Conservation (phyloP, 2,329 filamentous ascomycete genomes). For the Colletotrichum sublineola region DNA sequence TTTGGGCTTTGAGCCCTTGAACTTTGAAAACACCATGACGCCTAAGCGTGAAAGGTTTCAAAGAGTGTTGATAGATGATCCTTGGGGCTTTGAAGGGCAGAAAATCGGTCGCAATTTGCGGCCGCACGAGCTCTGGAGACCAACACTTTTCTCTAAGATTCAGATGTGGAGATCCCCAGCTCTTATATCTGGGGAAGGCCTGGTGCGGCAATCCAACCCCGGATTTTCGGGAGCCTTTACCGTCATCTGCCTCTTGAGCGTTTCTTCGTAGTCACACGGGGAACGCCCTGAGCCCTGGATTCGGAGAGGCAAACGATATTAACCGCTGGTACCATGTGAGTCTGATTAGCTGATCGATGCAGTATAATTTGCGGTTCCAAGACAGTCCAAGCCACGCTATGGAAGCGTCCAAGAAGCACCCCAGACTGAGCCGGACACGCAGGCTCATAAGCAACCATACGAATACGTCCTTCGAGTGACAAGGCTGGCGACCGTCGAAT, state of each 20-base stretch:
- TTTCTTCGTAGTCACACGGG: background rate
- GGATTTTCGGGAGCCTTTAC: slow-evolving; percentile 16
- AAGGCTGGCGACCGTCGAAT: slow-evolving; percentile 18
- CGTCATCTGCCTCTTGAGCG: background rate
- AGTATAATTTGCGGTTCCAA: background rate
- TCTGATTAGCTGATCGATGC: background rate
- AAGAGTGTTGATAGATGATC: background rate
- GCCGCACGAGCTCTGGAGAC: background rate
- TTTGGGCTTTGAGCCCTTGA: slow-evolving; percentile 16
- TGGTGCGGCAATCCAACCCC: background rate
- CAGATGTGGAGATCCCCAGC: slow-evolving; percentile 3
- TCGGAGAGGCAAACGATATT: background rate
- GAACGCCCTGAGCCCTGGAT: background rate
- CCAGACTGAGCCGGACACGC: background rate
- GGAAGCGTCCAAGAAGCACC: background rate
- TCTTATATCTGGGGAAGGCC: slow-evolving; percentile 22
- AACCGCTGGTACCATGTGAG: background rate
- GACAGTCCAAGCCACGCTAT: slow-evolving; percentile 14
- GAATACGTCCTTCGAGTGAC: slow-evolving; percentile 1
- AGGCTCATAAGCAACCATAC: background rate
- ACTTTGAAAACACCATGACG: slow-evolving; percentile 13
- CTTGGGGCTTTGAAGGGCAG: background rate
- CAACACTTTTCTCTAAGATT: background rate
- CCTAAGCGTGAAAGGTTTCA: too few species aligned
- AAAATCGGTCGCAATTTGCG: background rate